Percentiles rank a stretch among this genome's conserved stretches.
Conservation (phyloP, 176 grass and related monocot species). For the Zoysia pacifica region DNA sequence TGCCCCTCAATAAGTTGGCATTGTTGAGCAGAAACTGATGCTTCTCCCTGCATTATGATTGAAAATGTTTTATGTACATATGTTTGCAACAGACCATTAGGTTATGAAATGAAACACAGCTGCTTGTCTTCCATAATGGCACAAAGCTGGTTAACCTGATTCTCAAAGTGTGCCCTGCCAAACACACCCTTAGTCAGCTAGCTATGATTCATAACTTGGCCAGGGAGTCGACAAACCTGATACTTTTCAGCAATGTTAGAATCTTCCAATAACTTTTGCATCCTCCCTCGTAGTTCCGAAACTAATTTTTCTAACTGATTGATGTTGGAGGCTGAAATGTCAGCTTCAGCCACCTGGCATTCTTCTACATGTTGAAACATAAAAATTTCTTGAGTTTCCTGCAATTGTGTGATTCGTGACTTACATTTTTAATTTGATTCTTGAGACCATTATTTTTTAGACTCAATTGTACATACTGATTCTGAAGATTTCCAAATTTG, state of each 20-base stretch:
- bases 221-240: constrained; percentile 56
- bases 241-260: constrained; percentile 63
- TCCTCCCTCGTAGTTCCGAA: constrained; percentile 69
- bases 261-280: constrained; percentile 65
- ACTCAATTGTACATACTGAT: constrained; percentile 46
- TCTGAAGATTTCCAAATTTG: constrained; percentile 67
- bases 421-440: constrained; percentile 61
- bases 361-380: constrained; percentile 95
- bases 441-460: constrained; percentile 61
- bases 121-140: constrained; percentile 74
- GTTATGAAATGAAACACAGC: constrained; percentile 32
- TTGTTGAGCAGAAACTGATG: constrained; percentile 61
- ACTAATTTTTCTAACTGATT: constrained; percentile 53
- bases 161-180: constrained; percentile 64
- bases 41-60: constrained; percentile 57
- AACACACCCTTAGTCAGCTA: constrained; percentile 44
- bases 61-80: constrained; percentile 21
- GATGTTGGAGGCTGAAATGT: constrained; percentile 62
- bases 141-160: constrained; percentile 60
- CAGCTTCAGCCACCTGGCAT: constrained; percentile 69
- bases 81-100: constrained; percentile 28
- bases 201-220: neutral
- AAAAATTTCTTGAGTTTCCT: constrained; percentile 80
- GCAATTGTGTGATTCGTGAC: constrained; percentile 64
- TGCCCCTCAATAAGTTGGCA: constrained; percentile 73